phyloP scores from a whole-genome alignment of 305 asterid genomes.

The Withania somnifera region DNA sequence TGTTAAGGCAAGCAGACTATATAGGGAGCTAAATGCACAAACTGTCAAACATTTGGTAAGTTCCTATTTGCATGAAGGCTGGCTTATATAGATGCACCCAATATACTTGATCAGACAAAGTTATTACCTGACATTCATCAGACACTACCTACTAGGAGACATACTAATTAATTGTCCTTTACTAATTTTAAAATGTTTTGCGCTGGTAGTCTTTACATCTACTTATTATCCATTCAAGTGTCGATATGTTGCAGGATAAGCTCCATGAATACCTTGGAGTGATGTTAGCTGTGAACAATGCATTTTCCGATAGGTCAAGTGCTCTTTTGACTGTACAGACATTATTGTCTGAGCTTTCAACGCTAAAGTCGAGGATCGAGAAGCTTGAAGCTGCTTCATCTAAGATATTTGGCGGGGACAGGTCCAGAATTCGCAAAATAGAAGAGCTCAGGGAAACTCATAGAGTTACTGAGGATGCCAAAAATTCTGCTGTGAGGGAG shows the following conservation, averaged over 20 bases:
- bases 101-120: background rate
- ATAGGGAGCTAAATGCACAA: slow-evolving; percentile 82
- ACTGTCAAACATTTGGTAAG: slow-evolving; percentile 90
- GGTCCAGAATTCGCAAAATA: slow-evolving; percentile 72
- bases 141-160: background rate
- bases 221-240: background rate
- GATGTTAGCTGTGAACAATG: slow-evolving; percentile 85
- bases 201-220: background rate
- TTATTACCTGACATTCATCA: background rate
- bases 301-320: slow-evolving; percentile 84
- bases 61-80: background rate
- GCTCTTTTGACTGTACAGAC: slow-evolving; percentile 91
- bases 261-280: slow-evolving; percentile 91
- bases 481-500: slow-evolving; percentile 55
- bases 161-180: background rate
- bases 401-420: slow-evolving; percentile 91
- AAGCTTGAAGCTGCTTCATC: slow-evolving; percentile 91
- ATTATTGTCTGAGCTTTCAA: slow-evolving; percentile 63
- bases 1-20: slow-evolving; percentile 93
- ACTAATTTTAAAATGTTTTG: background rate
- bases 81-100: background rate
- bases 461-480: slow-evolving; percentile 68
- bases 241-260: slow-evolving; percentile 50
- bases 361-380: slow-evolving; percentile 66
- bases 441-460: slow-evolving; percentile 76